A percentile compares a stretch with the other conserved stretches of the same genome.
Conservation (phyloP, 176 grass and related monocot genomes). For the maize (Zea mays) region Zm-B73-REFERENCE-NAM-5.0 NC_050099.1:176717001-176717500, state of each 20-base stretch:
- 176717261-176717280: slow-evolving; percentile 5
- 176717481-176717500: no score
- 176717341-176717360: slow-evolving; percentile 69
- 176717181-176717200: slow-evolving; percentile 79
- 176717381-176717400: no score
- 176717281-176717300: slow-evolving; percentile 42
- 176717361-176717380: slow-evolving; percentile 57
- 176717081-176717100: no score
- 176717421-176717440: no score
- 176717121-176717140: slow-evolving; percentile 81
- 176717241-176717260: slow-evolving; percentile 24
- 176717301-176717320: slow-evolving; percentile 64
- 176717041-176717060: no score
- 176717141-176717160: slow-evolving; percentile 60
- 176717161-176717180: slow-evolving; percentile 84
- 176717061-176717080: no score
- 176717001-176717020: no score
- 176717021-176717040: no score
- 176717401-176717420: no score
- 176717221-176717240: slow-evolving; percentile 20
- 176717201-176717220: slow-evolving; percentile 28
- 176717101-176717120: no score
- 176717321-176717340: slow-evolving; percentile 71
- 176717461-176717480: no score
- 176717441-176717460: no score